A percentile compares a stretch with the other conserved stretches of the same genome.
These are phyloP conservation scores for Fusarium pseudograminearum DNA, from an alignment of 2,329 filamentous ascomycete species.

Conservation along the genomic window DNA sequence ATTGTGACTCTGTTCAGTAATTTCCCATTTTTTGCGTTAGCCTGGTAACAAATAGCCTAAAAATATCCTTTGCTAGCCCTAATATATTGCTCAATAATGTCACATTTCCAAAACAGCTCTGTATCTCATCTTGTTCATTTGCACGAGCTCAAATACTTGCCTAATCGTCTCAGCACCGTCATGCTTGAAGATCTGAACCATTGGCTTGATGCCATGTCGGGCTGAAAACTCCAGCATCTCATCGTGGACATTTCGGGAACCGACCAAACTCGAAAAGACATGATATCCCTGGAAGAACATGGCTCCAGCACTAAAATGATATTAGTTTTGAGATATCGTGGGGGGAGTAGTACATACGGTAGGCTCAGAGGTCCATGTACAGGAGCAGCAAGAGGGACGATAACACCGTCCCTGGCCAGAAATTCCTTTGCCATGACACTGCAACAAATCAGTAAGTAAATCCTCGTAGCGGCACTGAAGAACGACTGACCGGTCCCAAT, in stretches of 20 bases:
- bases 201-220: not conserved
- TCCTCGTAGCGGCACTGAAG: rapidly evolving
- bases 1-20: not conserved
- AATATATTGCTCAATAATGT: not conserved
- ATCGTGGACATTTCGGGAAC: slow-evolving; percentile 6
- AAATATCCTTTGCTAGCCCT: too few species aligned
- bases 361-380: slow-evolving; percentile 3
- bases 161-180: slow-evolving; percentile 7
- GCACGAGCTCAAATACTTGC: not conserved
- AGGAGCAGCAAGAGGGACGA: not conserved
- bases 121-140: slow-evolving; percentile 18
- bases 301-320: not conserved
- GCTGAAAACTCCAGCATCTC: slow-evolving; percentile 20
- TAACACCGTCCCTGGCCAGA: slow-evolving; percentile 6
- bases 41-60: not conserved
- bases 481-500: slow-evolving; percentile 40
- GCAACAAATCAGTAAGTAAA: rapidly evolving
- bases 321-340: not conserved
- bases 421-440: slow-evolving; percentile 19
- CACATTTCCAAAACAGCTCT: slow-evolving; percentile 15
- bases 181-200: slow-evolving; percentile 17
- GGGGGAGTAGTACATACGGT: not conserved
- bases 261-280: slow-evolving; percentile 6
- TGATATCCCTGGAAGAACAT: slow-evolving; percentile 23
- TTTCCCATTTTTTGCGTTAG: too few species aligned